Percentiles rank a stretch among this genome's conserved stretches.
phyloP scores from a whole-genome alignment of 2,329 filamentous ascomycete species.

The Colletotrichum musicola region DNA sequence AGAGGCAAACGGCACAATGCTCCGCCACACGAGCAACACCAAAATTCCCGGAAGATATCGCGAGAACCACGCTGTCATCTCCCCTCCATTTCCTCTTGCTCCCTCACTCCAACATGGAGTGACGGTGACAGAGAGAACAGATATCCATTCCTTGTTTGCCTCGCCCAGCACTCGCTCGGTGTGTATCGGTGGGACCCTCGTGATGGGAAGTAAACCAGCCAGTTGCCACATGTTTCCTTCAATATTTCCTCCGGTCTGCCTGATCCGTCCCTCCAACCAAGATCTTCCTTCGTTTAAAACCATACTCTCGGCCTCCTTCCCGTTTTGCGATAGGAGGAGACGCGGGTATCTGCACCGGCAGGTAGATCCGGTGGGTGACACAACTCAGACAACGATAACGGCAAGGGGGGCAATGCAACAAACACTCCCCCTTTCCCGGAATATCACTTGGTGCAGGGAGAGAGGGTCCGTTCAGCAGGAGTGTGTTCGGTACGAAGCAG shows the following conservation, averaged over 20 bases:
- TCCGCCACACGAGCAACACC: background rate
- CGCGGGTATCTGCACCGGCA: constrained; percentile 21
- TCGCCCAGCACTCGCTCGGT: background rate
- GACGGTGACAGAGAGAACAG: too few relatives aligned
- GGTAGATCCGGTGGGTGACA: background rate
- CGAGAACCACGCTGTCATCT: background rate
- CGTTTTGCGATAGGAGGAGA: background rate
- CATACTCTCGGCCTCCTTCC: background rate
- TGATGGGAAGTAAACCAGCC: background rate
- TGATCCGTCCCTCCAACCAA: too few relatives aligned
- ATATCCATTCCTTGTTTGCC: background rate
- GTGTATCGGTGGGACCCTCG: constrained; percentile 1
- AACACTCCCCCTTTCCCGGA: background rate
- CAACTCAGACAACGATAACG: background rate
- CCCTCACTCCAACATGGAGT: background rate
- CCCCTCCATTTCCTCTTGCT: background rate
- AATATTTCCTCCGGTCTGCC: background rate
- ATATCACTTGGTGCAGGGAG: too few relatives aligned
- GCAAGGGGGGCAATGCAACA: constrained; percentile 4
- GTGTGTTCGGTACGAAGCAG: background rate
- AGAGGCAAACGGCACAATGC: background rate
- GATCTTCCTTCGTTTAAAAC: background rate
- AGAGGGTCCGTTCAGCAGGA: background rate
- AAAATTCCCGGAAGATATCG: background rate
- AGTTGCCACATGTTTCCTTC: background rate